phyloP scores from a whole-genome alignment of 129 eudicot species.

The Centella asiatica region DNA sequence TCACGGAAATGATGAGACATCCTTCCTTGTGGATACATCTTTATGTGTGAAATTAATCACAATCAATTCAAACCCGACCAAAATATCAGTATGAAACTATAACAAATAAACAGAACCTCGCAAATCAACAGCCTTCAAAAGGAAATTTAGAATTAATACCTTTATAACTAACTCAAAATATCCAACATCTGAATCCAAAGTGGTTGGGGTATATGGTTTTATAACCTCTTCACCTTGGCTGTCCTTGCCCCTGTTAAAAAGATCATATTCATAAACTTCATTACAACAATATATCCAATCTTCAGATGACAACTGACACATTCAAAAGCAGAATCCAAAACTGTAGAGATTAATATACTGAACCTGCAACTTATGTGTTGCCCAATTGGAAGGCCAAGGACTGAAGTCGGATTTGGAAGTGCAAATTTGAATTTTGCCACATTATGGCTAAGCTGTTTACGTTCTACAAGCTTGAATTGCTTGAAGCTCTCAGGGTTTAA shows the following conservation, averaged over 20 bases:
- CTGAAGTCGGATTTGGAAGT: conserved; percentile 88
- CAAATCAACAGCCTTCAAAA: not conserved
- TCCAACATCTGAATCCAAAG: conserved; percentile 90
- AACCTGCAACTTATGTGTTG: conserved; percentile 97
- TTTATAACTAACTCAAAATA: conserved; percentile 89
- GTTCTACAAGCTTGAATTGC: conserved; percentile 87
- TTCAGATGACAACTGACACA: not conserved
- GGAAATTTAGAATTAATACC: conserved; percentile 25
- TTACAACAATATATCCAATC: not conserved
- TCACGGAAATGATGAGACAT: conserved; percentile 98
- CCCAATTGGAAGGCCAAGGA: conserved; percentile 92
- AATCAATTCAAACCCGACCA: not conserved
- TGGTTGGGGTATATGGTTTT: conserved; percentile 90
- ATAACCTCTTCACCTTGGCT: conserved; percentile 91
- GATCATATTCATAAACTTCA: conserved; percentile 5
- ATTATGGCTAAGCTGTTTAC: conserved; percentile 78
- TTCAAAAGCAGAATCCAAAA: conserved; percentile 1
- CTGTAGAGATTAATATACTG: not conserved
- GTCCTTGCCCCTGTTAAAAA: conserved; percentile 65
- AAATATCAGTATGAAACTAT: not conserved
- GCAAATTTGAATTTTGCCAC: conserved; percentile 91
- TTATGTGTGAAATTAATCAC: not conserved
- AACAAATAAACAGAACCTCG: not conserved
- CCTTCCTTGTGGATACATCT: conserved; percentile 99
- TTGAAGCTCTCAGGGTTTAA: conserved; percentile 60